Base-by-base conservation (phyloP, 169 alveolate species). In the Plasmodium yoelii region DNA sequence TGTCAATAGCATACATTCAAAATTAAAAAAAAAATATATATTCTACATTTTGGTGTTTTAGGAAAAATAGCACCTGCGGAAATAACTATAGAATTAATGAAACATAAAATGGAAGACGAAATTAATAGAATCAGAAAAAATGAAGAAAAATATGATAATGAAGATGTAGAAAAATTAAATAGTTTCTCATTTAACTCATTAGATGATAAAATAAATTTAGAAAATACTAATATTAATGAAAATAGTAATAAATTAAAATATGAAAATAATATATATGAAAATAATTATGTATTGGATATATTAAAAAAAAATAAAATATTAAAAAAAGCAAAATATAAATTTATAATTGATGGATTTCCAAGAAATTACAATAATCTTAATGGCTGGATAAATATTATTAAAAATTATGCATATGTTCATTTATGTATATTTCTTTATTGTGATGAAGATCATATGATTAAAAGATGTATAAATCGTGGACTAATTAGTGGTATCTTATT, bases 271-370 rank as follows among this genome's bases (percentile, higher is more conserved):
- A 80, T 80, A 64, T 69, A 53, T 70, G 90, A 80, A 80, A 80
- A 60, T 69, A 42, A 80, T 65, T 60, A 80, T 9, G 90, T 80
- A 10, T 60, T 53, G 28, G 49, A 80, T 53, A 67, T 80, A 22
- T 80, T 80, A 69, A 42, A 80, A 69, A 80, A 57, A 65, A 80
- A 80, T 60, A 80, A 80, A 8, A 51, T 28, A 7, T 9, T 64
- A 22, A 70, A 80, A 65, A 51, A 80, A 70, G 80, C 90, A 80
- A 80, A 93, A 18, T 92, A 93, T 28, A 92, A 89, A 56, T 95
- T 98, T 70, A 82, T 98, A 26, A 95, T 98, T 69, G 99, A 98
- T 91, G 99, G 99, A 1, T 98, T 97, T 93, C 99, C 99, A 1
- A 93, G 99, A 86, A 98, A 97, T 75, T 86, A 92, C 74, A 98